Percentiles rank a stretch among this genome's conserved stretches.
phyloP scores from a whole-genome alignment of 2,329 filamentous ascomycete genomes.

The Sodiomyces alkalinus region DNA sequence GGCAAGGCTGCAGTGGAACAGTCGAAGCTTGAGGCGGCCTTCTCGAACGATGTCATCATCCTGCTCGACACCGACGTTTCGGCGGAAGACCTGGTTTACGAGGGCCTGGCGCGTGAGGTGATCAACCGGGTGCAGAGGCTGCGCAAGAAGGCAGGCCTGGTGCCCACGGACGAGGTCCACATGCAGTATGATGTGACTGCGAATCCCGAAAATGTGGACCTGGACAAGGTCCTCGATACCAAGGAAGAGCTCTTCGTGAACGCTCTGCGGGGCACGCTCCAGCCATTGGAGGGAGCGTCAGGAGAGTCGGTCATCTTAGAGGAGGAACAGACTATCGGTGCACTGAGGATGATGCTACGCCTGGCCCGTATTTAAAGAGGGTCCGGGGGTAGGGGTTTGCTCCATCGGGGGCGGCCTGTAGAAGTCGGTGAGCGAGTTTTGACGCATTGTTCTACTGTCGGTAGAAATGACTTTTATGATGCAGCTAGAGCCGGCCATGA shows the following conservation, averaged over 20 bases:
- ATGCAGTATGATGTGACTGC: constrained; percentile 80
- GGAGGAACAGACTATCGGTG: constrained; percentile 76
- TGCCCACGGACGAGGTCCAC: constrained; percentile 84
- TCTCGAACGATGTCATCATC: constrained; percentile 61
- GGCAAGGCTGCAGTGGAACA: neutral
- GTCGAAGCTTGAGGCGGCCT: constrained; percentile 1
- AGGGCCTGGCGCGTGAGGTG: constrained; percentile 82
- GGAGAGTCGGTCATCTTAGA: constrained; percentile 45
- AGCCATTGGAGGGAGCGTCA: constrained; percentile 21
- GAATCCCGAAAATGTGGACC: constrained; percentile 62
- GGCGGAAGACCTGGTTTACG: constrained; percentile 62
- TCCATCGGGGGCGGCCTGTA: too few relatives aligned
- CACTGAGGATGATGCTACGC: constrained; percentile 64
- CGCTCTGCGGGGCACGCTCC: constrained; percentile 60
- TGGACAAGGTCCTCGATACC: constrained; percentile 53
- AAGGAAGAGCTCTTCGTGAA: constrained; percentile 60
- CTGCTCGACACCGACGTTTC: constrained; percentile 76
- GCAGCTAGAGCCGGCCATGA: too few relatives aligned
- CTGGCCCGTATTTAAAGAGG: constrained; percentile 38
- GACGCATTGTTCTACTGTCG: too few relatives aligned
- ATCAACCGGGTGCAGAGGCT: constrained; percentile 86
- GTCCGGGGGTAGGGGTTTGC: too few relatives aligned
- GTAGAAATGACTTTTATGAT: too few relatives aligned
- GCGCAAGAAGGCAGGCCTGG: constrained; percentile 83
- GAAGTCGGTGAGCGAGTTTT: too few relatives aligned